These are phyloP conservation scores for Torrubiellomyces zombiae DNA, from an alignment of 2,329 filamentous ascomycete species.

Conservation along the genomic window DNA sequence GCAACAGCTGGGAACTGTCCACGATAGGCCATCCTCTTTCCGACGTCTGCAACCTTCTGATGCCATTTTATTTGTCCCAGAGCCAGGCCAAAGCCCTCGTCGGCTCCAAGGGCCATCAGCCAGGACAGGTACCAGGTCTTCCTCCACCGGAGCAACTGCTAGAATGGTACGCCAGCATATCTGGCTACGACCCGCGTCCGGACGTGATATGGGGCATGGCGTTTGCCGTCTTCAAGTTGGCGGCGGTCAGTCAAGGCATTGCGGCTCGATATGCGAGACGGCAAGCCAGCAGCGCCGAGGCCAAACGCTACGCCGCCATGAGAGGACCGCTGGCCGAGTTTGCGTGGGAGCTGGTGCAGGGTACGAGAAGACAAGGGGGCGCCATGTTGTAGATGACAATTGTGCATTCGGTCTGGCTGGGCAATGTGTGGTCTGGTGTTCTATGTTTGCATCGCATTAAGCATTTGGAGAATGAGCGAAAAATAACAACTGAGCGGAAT, in stretches of 20 bases:
- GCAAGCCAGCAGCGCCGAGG: constrained; percentile 79
- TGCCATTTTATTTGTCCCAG: constrained; percentile 21
- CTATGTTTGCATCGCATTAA: too few species aligned
- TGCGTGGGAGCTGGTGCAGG: constrained; percentile 58
- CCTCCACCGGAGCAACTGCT: constrained; percentile 24
- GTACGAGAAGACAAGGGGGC: constrained; percentile 12
- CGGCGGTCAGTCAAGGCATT: constrained; percentile 68
- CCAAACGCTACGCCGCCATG: constrained; percentile 52
- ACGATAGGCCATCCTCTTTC: constrained; percentile 92
- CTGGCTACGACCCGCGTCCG: constrained; percentile 52
- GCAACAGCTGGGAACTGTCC: constrained; percentile 77
- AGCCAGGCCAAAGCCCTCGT: constrained; percentile 8
- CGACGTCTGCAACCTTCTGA: constrained; percentile 65
- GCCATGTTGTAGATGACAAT: constrained; percentile 11
- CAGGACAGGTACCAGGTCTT: constrained; percentile 48
- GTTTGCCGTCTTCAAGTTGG: constrained; percentile 43
- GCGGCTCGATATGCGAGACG: constrained; percentile 69
- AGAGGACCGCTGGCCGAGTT: constrained; percentile 59
- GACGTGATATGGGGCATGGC: constrained; percentile 45
- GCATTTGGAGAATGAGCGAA: too few species aligned
- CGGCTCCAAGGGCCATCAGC: constrained; percentile 36
- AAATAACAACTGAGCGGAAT: too few species aligned
- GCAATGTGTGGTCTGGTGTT: too few species aligned
- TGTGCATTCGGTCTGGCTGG: background rate
- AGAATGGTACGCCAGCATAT: constrained; percentile 26